Evolutionary conservation across 257 asterid genomes (phyloP), one percentile per base, ranked within the genome.

Genomic region (Dorcoceras hygrometricum): DNA sequence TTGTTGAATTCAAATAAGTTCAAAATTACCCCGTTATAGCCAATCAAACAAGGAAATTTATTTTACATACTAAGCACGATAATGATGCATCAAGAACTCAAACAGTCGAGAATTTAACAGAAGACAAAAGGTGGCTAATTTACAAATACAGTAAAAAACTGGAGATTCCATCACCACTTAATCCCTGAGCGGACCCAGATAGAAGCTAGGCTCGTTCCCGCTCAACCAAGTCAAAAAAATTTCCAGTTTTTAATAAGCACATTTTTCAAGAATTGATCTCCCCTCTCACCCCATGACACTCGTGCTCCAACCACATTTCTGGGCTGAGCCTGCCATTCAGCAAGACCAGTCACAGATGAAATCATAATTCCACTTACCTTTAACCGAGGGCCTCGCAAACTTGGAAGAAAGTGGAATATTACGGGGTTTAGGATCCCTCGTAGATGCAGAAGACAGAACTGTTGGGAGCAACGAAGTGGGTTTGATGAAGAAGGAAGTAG

Each of bases 321-420:
- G 43, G 43, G 16, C 10, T 34, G 16, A 14, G 6, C 43, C 43
- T 34, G 14, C 4, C 43, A 12, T 11, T 39, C n/a, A 18, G 26
- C 23, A 43, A 60, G 66, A 65, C 0, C 24, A 4, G 39, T 26
- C 29, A 28, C 51, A 66, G 26, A 27, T 2, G 18, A 8, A 22
- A 48, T 27, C 16, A 3, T 29, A 48, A 5, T 14, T 23, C 20
- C 25, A 34, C 75, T 48, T 79, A 87, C 95, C 95, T 77, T 19
- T 78, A 75, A 56, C 64, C 7, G 79, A 63, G 28, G 79, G 57
- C 59, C 77, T 72, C 58, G 31, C 28, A 56, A 46, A 65, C 61
- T 66, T 62, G 62, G 79, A 65, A 8, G 72, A 46, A 67, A 63
- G 54, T 65, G 81, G 43, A 67, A 70, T 48, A 67, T 70, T 75